Evolutionary conservation across 2,329 filamentous ascomycete genomes (phyloP).

Genomic region (Ceratocystis cubensis): DNA sequence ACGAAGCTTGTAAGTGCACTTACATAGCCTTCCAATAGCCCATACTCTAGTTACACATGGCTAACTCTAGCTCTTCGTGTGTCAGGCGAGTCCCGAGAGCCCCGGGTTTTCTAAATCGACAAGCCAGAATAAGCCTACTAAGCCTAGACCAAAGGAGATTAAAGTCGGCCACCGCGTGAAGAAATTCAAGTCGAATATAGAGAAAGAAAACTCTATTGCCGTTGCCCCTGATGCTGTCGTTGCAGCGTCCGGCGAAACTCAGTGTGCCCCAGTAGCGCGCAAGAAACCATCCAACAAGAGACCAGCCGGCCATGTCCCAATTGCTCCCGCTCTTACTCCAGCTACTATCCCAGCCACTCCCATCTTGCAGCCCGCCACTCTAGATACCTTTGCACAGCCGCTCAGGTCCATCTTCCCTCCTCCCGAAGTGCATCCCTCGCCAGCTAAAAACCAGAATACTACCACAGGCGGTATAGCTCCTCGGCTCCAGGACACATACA

Average conservation of each 20-base stretch:
- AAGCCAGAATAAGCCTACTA: too few relatives aligned
- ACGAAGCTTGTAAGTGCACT: too few relatives aligned
- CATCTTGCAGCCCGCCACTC: background rate
- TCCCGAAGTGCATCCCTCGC: background rate
- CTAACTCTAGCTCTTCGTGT: too few relatives aligned
- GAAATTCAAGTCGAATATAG: too few relatives aligned
- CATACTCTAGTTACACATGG: too few relatives aligned
- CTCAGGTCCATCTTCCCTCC: background rate
- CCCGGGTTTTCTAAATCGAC: too few relatives aligned
- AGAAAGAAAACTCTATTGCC: too few relatives aligned
- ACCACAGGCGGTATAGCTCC: background rate
- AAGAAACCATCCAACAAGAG: background rate
- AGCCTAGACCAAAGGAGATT: too few relatives aligned
- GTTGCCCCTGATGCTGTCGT: background rate
- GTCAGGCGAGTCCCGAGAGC: too few relatives aligned
- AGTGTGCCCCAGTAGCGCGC: background rate
- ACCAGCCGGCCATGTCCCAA: background rate
- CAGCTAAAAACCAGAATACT: background rate
- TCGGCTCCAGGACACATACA: background rate
- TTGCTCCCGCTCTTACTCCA: background rate
- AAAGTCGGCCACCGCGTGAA: too few relatives aligned
- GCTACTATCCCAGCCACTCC: background rate
- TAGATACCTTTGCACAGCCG: background rate
- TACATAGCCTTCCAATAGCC: too few relatives aligned
- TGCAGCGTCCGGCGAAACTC: background rate